Base-by-base conservation (phyloP, 2,329 filamentous ascomycete species). In the Hymenoscyphus albidus region DNA sequence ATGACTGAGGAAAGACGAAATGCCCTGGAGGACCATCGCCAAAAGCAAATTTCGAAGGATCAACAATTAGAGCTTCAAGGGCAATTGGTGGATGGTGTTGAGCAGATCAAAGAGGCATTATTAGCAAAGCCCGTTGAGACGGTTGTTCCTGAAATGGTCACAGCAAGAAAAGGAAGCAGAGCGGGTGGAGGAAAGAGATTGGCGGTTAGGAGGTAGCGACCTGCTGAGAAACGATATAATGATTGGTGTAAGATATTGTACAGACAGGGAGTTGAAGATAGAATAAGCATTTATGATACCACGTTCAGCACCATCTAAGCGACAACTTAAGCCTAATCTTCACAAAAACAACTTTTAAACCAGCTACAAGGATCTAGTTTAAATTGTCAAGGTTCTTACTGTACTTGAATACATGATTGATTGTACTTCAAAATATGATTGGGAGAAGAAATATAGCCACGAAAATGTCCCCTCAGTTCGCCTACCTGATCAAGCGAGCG, bases 1-100 rank as follows among this genome's bases (percentile, higher is more conserved):
- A 79, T 99, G 82, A 93, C 90, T 1, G 79, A 85, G 58, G 82
- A 90, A 78, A 83, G 92, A 68, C 84, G 82, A 74, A 75, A 80
- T 73, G 82, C 90, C 77, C 80, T 97, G 60, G 83, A 86, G n/a
- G 82, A 81, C 54, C 79, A 81, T 66, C 84, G 92, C 61, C 75
- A 81, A 65, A 75, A 82, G 74, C 74, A 80, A 27, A 75, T 82
- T 60, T 71, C 82, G 65, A 76, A 81, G 35, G 90, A 94, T 70
- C 77, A 83, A 66, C 67, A 79, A 72, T 84, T 79, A 73, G 77
- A 78, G 64, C 77, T 86, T 61, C 77, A 81, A 16, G 86, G 87
- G 18, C 74, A 75, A 64, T 69, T 91, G 58, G 76, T 93, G n/a
- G 79, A 88, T 71, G 87, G 87, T n/a, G 70, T 76, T 40, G 73